These are phyloP conservation scores for Diutina mesorugosa DNA, from an alignment of 1,139 yeast species.

Conservation along the genomic window DNA sequence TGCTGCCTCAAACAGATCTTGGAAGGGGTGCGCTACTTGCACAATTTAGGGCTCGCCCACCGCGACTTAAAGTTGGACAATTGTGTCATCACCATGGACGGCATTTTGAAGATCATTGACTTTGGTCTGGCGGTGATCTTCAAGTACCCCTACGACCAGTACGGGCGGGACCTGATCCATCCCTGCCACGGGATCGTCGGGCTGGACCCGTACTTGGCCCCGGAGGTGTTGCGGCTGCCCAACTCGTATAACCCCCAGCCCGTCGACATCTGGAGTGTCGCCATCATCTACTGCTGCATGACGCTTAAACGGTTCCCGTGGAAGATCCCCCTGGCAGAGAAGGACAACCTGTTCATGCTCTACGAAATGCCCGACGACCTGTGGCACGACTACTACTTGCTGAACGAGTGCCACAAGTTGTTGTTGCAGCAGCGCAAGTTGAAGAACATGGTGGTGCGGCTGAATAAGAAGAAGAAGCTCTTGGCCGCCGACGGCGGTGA, in stretches of 20 bases:
- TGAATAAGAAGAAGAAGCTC: conserved; percentile 28
- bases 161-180: conserved; percentile 43
- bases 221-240: conserved; percentile 67
- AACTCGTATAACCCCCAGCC: conserved; percentile 76
- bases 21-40: conserved; percentile 76
- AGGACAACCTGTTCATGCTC: conserved; percentile 67
- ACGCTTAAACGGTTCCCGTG: conserved; percentile 77
- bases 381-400: conserved; percentile 39
- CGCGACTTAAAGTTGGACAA: conserved; percentile 91
- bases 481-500: conserved; percentile 5
- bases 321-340: conserved; percentile 31
- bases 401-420: conserved; percentile 36
- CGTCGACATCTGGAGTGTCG: conserved; percentile 92
- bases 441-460: conserved; percentile 28
- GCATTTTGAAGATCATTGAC: conserved; percentile 84
- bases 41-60: conserved; percentile 84
- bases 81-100: conserved; percentile 78
- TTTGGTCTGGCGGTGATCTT: conserved; percentile 95
- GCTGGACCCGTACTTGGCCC: conserved; percentile 95
- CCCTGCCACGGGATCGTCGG: conserved; percentile 82
- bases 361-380: conserved; percentile 43
- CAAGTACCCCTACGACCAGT: conserved; percentile 73
- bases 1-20: conserved; percentile 84
- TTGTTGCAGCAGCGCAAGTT: conserved; percentile 32
- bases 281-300: conserved; percentile 94